Conservation (phyloP, 805 yeast species). For the Brettanomyces naardenensis region DNA sequence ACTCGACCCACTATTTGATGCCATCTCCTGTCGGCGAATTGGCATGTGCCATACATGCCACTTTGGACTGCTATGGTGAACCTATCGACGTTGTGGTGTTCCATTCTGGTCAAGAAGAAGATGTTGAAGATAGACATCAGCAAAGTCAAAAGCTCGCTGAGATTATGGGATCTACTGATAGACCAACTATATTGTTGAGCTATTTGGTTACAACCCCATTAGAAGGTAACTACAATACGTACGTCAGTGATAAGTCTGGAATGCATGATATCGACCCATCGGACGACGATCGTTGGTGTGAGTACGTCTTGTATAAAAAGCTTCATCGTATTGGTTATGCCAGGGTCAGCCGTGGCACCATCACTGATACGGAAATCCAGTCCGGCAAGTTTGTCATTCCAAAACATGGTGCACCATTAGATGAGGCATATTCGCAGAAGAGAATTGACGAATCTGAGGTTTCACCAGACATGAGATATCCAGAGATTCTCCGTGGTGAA, state of each 20-base stretch:
- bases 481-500: conserved; percentile 70
- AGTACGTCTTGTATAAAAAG: conserved; percentile 83
- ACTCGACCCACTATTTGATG: conserved; percentile 82
- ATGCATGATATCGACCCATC: conserved; percentile 91
- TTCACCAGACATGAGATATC: conserved; percentile 63
- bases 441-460: conserved; percentile 50
- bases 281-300: conserved; percentile 98
- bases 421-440: conserved; percentile 26
- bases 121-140: conserved; percentile 82
- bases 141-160: conserved; percentile 72
- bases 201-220: conserved; percentile 85
- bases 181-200: conserved; percentile 83
- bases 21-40: conserved; percentile 98
- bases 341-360: conserved; percentile 83
- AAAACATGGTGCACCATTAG: conserved; percentile 11
- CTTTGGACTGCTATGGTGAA: conserved; percentile 84
- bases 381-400: conserved; percentile 81
- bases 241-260: conserved; percentile 75
- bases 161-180: conserved; percentile 72
- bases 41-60: conserved; percentile 97
- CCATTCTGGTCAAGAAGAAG: conserved; percentile 98
- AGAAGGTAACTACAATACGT: conserved; percentile 86
- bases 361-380: conserved; percentile 95
- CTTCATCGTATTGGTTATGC: conserved; percentile 89
- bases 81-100: conserved; percentile 88